phyloP scores from a whole-genome alignment of 352 stramenopile genomes.

The Aphanomyces euteiches region DNA sequence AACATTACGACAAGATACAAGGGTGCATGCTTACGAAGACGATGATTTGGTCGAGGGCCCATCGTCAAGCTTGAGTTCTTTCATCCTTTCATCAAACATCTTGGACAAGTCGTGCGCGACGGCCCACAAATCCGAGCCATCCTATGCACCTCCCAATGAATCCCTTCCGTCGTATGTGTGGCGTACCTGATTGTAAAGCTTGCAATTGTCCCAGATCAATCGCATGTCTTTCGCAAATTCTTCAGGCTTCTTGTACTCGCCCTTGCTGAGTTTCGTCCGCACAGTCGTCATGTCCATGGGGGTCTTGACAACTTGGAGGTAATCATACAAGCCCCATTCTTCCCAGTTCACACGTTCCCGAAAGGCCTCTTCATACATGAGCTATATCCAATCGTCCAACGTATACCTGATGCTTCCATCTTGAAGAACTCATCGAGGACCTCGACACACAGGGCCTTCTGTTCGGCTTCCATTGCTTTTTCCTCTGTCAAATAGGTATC shows the following conservation, averaged over 20 bases:
- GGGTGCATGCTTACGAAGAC: constrained; percentile 35
- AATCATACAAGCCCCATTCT: constrained; percentile 86
- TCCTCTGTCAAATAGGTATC: constrained; percentile 10
- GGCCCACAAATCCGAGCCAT: constrained; percentile 85
- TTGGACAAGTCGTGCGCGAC: constrained; percentile 79
- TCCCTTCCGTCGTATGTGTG: neutral
- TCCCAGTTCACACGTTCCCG: constrained; percentile 87
- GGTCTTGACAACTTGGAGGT: constrained; percentile 77
- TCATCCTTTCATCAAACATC: constrained; percentile 85
- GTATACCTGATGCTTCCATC: constrained; percentile 61
- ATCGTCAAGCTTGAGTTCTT: constrained; percentile 76
- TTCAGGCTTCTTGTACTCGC: constrained; percentile 63
- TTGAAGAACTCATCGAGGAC: constrained; percentile 80
- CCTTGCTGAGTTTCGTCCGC: constrained; percentile 64
- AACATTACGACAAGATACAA: neutral
- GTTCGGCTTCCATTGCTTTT: constrained; percentile 62
- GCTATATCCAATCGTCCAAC: neutral
- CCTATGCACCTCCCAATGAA: constrained; percentile 36
- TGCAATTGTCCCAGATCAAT: constrained; percentile 83
- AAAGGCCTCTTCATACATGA: constrained; percentile 58
- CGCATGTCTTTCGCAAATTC: constrained; percentile 69
- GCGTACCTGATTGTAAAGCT: constrained; percentile 34
- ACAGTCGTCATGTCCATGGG: constrained; percentile 91
- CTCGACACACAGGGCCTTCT: constrained; percentile 77
- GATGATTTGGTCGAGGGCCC: constrained; percentile 30